Evolutionary conservation across 768 basidiomycete species (phyloP), one percentile per base, ranked within the genome.

Genomic region (Mycena metata): DNA sequence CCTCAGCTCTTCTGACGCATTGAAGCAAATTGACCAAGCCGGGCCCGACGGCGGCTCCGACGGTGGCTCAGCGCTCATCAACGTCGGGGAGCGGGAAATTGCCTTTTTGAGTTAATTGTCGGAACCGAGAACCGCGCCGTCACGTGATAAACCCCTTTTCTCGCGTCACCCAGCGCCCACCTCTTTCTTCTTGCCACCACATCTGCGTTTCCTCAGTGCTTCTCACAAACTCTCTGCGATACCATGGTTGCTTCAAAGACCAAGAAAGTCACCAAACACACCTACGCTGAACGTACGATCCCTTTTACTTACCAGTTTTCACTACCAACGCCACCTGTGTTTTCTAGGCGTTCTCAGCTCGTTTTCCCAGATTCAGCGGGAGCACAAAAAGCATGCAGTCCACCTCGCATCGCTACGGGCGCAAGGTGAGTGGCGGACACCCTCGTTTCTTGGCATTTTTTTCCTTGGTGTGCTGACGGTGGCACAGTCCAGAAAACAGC

Each of bases 341-440:
- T 65, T 16, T 21, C 17, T 17, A 87, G 86, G 86, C 58, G 85
- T 88, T 24, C 78, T 87, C 17, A 76, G 80, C 23, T 85, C 86
- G 19, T 80, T 85, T 52, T 79, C 81, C 16, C 80, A 82, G 46
- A 66, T 83, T 36, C 84, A 85, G 69, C 80, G 79, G 63, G 83
- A 84, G 23, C 83, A 85, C 63, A 83, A 78, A 72, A 84, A 80
- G 55, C 80, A 83, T 69, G 76, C 79, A 17, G 73, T 88, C 9
- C 85, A 86, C 72, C 67, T 83, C 16, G 83, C 85, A 23, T 83
- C 83, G 5, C 71, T 88, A 17, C 76, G 83, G 24, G 83, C 85
- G 39, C 85, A 86, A 78, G 79, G 85, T 84, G 72, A 57, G 72
- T 52, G 24, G 0, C 47, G 54, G 19, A 16, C 52, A n/a, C n/a